A percentile compares a stretch with the other conserved stretches of the same genome.
Conservation (phyloP, 2,329 filamentous ascomycete species). For the Shiraia sp. region DNA sequence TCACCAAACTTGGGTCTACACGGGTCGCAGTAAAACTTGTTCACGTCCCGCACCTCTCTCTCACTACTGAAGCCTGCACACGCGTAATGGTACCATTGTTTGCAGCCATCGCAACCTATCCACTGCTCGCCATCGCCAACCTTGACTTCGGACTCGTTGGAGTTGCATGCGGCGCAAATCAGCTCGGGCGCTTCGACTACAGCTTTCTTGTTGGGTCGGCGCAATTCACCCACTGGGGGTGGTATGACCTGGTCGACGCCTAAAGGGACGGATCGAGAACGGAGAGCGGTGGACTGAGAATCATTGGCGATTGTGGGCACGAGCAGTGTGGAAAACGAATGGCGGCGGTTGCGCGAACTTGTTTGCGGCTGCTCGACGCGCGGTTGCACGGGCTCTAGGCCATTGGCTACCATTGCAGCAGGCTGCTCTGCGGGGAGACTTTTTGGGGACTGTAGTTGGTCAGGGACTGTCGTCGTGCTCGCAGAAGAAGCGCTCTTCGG, state of each 20-base stretch:
- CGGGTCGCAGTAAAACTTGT: constrained; percentile 67
- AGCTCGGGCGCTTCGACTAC: constrained; percentile 44
- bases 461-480: constrained; percentile 17
- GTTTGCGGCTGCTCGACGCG: constrained; percentile 11
- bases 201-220: constrained; percentile 11
- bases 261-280: constrained; percentile 40
- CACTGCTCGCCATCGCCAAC: constrained; percentile 62
- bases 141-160: constrained; percentile 56
- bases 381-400: constrained; percentile 6
- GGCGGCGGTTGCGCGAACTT: constrained; percentile 25
- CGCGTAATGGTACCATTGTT: constrained; percentile 69
- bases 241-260: constrained; percentile 17
- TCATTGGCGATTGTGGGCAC: constrained; percentile 7
- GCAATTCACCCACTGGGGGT: constrained; percentile 11
- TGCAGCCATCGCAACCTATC: constrained; percentile 71
- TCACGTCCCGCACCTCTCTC: constrained; percentile 65
- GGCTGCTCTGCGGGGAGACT: constrained; percentile 33
- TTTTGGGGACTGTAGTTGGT: constrained; percentile 41
- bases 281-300: constrained; percentile 10
- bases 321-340: constrained; percentile 33
- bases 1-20: constrained; percentile 65
- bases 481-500: constrained; percentile 29
- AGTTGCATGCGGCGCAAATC: constrained; percentile 61
- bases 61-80: constrained; percentile 69
- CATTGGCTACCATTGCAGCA: constrained; percentile 10